phyloP scores from a whole-genome alignment of 208 protist species.

The Porcisia hertigi region DNA sequence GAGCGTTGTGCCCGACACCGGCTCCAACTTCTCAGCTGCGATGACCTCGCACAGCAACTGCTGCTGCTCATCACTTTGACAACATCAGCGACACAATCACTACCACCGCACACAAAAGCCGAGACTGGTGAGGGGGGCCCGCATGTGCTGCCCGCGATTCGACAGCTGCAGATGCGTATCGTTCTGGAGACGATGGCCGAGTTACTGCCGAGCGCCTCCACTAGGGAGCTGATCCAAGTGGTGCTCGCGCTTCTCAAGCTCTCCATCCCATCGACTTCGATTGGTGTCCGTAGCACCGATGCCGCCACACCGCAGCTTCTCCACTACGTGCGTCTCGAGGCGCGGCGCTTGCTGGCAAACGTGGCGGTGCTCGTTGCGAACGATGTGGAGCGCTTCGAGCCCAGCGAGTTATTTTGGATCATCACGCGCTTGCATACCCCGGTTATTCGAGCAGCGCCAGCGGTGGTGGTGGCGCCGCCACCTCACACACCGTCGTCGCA shows the following conservation, averaged over 20 bases:
- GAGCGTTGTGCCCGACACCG: constrained; percentile 17
- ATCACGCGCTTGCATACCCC: constrained; percentile 29
- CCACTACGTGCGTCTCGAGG: constrained; percentile 12
- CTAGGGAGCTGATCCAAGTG: constrained; percentile 18
- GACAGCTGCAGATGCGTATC: constrained; percentile 2
- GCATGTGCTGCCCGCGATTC: not conserved
- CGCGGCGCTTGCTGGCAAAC: constrained; percentile 27
- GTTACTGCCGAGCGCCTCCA: constrained; percentile 31
- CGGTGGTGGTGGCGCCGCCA: not conserved
- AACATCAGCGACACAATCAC: not conserved
- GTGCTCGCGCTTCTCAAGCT: constrained; percentile 22
- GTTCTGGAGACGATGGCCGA: constrained; percentile 25
- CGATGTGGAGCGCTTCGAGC: constrained; percentile 25
- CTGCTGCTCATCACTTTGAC: constrained; percentile 2
- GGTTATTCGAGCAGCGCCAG: not conserved
- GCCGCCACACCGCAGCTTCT: not conserved
- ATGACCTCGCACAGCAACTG: constrained; percentile 23
- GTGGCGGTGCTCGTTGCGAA: constrained; percentile 28
- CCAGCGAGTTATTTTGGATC: constrained; percentile 18
- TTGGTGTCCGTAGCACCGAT: not conserved
- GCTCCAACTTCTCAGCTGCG: constrained; percentile 26
- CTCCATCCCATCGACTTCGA: constrained; percentile 7
- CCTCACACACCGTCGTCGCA: not conserved
- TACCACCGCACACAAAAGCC: not conserved
- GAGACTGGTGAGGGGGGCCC: not conserved